Percentiles rank a stretch among this genome's conserved stretches.
Evolutionary conservation across 2,329 filamentous ascomycete species (phyloP).

Genomic region (Ilyonectria robusta): DNA sequence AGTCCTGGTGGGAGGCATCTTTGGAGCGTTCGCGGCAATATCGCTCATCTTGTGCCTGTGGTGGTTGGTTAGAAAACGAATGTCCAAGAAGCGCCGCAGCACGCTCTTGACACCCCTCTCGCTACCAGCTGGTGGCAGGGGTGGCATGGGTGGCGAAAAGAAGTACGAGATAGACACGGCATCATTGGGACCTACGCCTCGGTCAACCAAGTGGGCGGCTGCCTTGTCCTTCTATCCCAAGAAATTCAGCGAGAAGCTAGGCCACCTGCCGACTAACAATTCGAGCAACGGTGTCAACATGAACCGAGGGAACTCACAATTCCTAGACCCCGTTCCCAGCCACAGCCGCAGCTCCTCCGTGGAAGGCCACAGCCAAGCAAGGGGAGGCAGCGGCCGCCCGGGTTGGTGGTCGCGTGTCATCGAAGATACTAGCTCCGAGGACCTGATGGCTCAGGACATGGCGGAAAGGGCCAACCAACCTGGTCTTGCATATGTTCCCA

Average conservation of each 20-base stretch:
- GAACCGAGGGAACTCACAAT: constrained; percentile 69
- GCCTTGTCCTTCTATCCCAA: constrained; percentile 49
- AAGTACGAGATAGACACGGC: constrained; percentile 56
- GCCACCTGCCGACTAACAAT: constrained; percentile 39
- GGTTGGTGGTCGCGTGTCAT: constrained; percentile 63
- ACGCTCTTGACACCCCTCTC: constrained; percentile 65
- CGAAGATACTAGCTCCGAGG: constrained; percentile 57
- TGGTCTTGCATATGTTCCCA: constrained; percentile 17
- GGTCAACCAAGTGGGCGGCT: constrained; percentile 51
- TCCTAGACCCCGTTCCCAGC: constrained; percentile 53
- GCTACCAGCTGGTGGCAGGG: constrained; percentile 44
- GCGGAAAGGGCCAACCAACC: constrained; percentile 34
- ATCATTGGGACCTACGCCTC: constrained; percentile 65
- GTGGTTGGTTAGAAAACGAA: constrained; percentile 64
- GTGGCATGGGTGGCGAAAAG: constrained; percentile 26
- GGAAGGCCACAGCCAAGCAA: constrained; percentile 25
- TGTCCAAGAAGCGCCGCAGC: constrained; percentile 60
- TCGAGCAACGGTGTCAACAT: constrained; percentile 62
- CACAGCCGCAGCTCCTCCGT: constrained; percentile 59
- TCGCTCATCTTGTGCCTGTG: constrained; percentile 63
- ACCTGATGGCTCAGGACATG: constrained; percentile 49
- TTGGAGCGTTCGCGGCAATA: constrained; percentile 61
- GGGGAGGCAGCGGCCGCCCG: constrained; percentile 28
- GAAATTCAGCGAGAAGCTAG: constrained; percentile 42
- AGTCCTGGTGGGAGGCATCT: constrained; percentile 65